Conservation (phyloP, 2,329 filamentous ascomycete species). For the Paracoccidioides lutzii region DNA sequence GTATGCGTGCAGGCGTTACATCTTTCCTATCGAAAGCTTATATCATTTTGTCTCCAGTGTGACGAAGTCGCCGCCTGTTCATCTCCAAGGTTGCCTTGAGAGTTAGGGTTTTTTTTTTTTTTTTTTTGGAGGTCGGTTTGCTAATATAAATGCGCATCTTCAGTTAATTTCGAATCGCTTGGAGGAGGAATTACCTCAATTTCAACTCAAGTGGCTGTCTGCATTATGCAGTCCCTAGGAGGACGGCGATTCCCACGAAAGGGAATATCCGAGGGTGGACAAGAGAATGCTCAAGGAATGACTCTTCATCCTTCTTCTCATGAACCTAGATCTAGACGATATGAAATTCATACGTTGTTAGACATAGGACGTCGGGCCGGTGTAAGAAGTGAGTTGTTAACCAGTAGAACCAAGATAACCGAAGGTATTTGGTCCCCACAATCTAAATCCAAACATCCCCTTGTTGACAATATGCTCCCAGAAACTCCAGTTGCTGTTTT, state of each 20-base stretch:
- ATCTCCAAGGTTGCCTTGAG: neutral
- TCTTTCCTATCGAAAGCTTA: neutral
- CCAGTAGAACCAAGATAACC: neutral
- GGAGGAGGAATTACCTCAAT: neutral
- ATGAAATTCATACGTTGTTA: constrained; percentile 27
- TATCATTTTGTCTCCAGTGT: neutral
- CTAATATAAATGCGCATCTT: neutral
- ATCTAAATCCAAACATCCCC: neutral
- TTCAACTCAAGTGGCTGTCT: neutral
- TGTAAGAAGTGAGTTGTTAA: neutral
- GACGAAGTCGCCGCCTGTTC: neutral
- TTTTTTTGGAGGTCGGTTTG: neutral
- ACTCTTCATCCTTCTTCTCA: neutral
- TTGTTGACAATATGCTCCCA: neutral
- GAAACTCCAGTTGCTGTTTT: neutral
- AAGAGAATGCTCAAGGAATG: neutral
- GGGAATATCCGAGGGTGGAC: neutral
- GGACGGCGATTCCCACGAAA: neutral
- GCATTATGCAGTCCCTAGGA: neutral
- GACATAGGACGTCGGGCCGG: constrained; percentile 17
- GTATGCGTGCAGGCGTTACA: neutral
- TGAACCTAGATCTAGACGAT: constrained; percentile 17
- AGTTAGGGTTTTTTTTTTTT: neutral
- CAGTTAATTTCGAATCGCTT: neutral
- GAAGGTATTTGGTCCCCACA: neutral